Conservation (phyloP, 2,329 filamentous ascomycete species). For the Albifimbria verrucaria region DNA sequence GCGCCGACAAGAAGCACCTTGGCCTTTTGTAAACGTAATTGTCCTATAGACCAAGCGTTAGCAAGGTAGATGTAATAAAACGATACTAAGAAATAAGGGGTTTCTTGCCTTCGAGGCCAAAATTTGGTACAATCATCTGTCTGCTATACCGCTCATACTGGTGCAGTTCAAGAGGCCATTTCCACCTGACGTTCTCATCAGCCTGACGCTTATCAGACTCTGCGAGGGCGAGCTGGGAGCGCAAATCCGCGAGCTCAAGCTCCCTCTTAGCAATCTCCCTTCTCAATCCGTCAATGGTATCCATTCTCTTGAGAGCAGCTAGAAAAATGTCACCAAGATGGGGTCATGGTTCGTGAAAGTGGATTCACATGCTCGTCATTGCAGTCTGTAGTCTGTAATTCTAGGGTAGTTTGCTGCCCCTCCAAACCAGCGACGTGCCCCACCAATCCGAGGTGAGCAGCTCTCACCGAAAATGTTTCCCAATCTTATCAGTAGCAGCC, state of each 20-base stretch:
- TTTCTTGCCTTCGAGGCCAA: constrained; percentile 67
- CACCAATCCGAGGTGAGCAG: constrained; percentile 12
- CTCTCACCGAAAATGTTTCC: constrained; percentile 23
- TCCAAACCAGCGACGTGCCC: not conserved
- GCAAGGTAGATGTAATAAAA: not conserved
- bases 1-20: constrained; percentile 80
- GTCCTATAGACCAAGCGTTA: constrained; percentile 50
- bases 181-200: constrained; percentile 26
- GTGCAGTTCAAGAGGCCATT: constrained; percentile 66
- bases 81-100: not conserved
- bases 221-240: constrained; percentile 38
- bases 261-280: constrained; percentile 46
- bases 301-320: constrained; percentile 26
- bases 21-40: constrained; percentile 67
- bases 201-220: constrained; percentile 26
- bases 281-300: constrained; percentile 37
- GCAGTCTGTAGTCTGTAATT: no score
- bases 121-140: constrained; percentile 81
- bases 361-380: no score
- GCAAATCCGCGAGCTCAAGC: constrained; percentile 42
- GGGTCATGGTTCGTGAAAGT: not conserved
- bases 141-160: constrained; percentile 87
- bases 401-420: no score
- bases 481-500: not conserved
- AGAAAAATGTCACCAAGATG: not conserved